Evolutionary conservation across 176 grass and related monocot species (phyloP), one percentile per base, ranked within the genome.

Genomic region (Aechmea fasciata): DNA sequence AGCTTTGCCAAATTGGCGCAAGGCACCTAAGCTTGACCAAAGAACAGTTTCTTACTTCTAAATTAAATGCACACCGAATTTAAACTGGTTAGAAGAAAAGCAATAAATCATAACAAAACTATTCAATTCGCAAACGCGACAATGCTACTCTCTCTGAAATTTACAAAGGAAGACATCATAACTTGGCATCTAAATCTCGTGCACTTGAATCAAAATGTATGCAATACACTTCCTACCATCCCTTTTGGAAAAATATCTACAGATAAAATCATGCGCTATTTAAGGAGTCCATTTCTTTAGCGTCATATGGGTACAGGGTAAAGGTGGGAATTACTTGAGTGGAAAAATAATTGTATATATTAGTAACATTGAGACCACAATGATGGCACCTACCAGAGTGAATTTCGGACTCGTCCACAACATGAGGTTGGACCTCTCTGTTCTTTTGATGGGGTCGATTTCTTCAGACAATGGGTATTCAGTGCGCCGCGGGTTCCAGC

Each of bases 391-490:
- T 47, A 74, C 82, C n/a, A 99, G 73, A 57, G 95, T 94, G 84
- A 99, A 99, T 49, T 15, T 83, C 48, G 95, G 85, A 76, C 95
- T 99, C 52, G 90, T 94, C 95, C 87, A 99, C 10, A 94, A 10
- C 87, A 80, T 83, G 50, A 99, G 79, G 73, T 94, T 91, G 17
- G 87, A 82, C 52, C 87, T 86, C 79, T 99, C 90, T 9, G 85
- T 88, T 88, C 85, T 94, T 79, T 88, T 94, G 78, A 94, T 91
- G 51, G 90, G 95, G 80, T 94, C 95, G 15, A 85, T 78, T 65
- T 99, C 95, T 77, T 99, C 95, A 10, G 87, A 91, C 72, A 91
- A 84, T 11, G 90, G 95, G 67, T 91, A 91, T 65, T 94, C 87
- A 1, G 71, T 80, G 57, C 78, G 82, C 0, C 7, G 48, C 9